These are phyloP conservation scores for Lasiodiplodia sp. DNA, from an alignment of 2,329 filamentous ascomycete species.

Conservation along the genomic window DNA sequence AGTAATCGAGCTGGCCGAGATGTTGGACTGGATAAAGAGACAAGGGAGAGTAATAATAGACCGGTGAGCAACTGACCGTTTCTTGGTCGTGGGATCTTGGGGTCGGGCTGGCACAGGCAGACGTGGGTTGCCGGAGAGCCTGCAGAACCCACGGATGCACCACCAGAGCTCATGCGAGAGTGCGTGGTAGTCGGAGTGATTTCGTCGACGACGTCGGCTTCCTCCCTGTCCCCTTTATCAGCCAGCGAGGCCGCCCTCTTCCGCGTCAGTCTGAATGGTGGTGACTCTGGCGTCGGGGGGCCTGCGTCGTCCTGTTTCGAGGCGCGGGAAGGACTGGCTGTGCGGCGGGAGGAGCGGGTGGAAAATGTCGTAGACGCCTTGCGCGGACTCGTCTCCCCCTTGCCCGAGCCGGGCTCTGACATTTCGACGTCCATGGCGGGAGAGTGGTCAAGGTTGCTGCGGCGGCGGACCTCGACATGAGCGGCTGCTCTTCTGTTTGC, in stretches of 20 bases:
- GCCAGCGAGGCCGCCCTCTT: constrained; percentile 39
- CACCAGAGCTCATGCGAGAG: constrained; percentile 29
- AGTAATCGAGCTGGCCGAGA: background rate
- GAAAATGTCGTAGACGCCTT: constrained; percentile 42
- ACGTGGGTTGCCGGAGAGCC: constrained; percentile 52
- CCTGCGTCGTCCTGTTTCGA: constrained; percentile 29
- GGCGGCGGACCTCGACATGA: background rate
- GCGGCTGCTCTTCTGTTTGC: background rate
- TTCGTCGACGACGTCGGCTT: constrained; percentile 1
- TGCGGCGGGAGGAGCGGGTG: constrained; percentile 33
- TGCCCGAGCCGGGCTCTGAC: constrained; percentile 29
- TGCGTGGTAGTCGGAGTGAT: constrained; percentile 11
- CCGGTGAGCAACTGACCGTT: constrained; percentile 64
- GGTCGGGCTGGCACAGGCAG: constrained; percentile 74
- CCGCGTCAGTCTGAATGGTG: constrained; percentile 35
- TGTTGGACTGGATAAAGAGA: constrained; percentile 5
- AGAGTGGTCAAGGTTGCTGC: background rate
- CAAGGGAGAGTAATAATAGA: constrained; percentile 29
- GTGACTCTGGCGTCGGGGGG: constrained; percentile 32
- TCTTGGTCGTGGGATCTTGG: constrained; percentile 73
- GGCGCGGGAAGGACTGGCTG: constrained; percentile 27
- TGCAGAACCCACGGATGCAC: constrained; percentile 20
- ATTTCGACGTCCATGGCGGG: constrained; percentile 16
- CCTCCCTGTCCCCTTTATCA: constrained; percentile 33
- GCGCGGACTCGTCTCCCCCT: constrained; percentile 38